A percentile compares a stretch with the other conserved stretches of the same genome.
phyloP scores from a whole-genome alignment of 257 asterid genomes.

The Solanum verrucosum region DNA sequence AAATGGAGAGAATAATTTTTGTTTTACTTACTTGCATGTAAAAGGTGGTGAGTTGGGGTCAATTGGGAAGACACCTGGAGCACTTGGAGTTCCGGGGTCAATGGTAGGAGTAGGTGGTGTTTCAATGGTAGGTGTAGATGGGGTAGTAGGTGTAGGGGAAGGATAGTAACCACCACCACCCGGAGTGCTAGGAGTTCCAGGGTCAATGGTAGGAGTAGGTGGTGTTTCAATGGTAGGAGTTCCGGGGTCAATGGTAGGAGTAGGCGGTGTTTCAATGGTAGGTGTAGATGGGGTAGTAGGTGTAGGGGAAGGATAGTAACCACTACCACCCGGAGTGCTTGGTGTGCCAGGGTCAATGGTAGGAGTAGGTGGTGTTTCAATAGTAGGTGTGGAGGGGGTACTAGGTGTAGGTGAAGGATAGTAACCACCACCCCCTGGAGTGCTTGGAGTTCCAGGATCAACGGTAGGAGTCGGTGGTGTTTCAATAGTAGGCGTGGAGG shows the following conservation, averaged over 20 bases:
- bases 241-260: too few relatives aligned
- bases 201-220: too few relatives aligned
- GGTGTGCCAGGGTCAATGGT: slow-evolving; percentile 16
- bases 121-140: neutral
- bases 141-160: neutral
- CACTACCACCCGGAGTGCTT: slow-evolving; percentile 31
- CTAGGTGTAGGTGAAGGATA: slow-evolving; percentile 7
- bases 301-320: slow-evolving; percentile 26
- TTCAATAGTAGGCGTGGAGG: neutral
- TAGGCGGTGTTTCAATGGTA: neutral
- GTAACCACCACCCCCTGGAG: slow-evolving; percentile 39
- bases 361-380: slow-evolving; percentile 9
- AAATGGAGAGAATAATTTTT: neutral
- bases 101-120: neutral
- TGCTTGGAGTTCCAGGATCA: slow-evolving; percentile 20
- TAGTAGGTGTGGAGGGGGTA: neutral
- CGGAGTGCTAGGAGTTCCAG: too few relatives aligned
- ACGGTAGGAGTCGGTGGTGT: slow-evolving; percentile 7
- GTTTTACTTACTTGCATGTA: slow-evolving; percentile 64
- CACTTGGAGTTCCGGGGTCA: slow-evolving; percentile 10
- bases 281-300: slow-evolving; percentile 6
- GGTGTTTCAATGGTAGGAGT: neutral
- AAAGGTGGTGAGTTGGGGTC: slow-evolving; percentile 88
- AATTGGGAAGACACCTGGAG: slow-evolving; percentile 41
- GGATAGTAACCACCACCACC: too few relatives aligned